A percentile compares a stretch with the other conserved stretches of the same genome.
Evolutionary conservation across 2,329 filamentous ascomycete species (phyloP).

Genomic region (Pseudofabraea citricarpa): DNA sequence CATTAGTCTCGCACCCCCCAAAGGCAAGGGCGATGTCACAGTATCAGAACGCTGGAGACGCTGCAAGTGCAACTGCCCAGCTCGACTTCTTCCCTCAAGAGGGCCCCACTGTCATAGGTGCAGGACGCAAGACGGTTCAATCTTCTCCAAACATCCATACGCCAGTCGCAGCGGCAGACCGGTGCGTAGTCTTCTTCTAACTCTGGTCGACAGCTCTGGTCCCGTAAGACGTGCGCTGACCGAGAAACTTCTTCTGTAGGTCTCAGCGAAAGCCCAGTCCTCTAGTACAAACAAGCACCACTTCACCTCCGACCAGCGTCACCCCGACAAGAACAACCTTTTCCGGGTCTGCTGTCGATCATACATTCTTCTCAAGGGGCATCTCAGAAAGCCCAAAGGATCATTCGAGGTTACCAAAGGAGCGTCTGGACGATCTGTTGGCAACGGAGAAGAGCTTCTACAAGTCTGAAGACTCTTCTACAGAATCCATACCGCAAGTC

Average conservation of each 20-base stretch:
- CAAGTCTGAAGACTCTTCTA: constrained; percentile 18
- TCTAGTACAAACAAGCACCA: constrained; percentile 24
- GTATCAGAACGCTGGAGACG: constrained; percentile 25
- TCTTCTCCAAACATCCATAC: constrained; percentile 21
- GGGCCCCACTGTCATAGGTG: constrained; percentile 24
- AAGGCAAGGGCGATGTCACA: constrained; percentile 27
- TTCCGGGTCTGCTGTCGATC: constrained; percentile 15
- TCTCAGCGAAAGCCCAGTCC: constrained; percentile 29
- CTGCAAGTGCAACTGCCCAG: constrained; percentile 18
- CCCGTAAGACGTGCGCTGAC: constrained; percentile 16
- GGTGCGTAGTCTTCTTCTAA: constrained; percentile 2
- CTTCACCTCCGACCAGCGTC: constrained; percentile 22
- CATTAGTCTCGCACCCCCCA: constrained; percentile 20
- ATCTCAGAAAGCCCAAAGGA: constrained; percentile 12
- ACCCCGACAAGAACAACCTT: constrained; percentile 27
- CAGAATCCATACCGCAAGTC: constrained; percentile 13
- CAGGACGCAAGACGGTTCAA: constrained; percentile 17
- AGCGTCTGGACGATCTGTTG: constrained; percentile 29
- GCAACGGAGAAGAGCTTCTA: constrained; percentile 30
- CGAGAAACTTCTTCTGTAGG: constrained; percentile 17
- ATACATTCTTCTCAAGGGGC: constrained; percentile 13
- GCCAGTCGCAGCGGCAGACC: background rate
- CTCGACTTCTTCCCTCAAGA: constrained; percentile 18
- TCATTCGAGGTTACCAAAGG: constrained; percentile 26
- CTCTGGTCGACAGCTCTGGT: background rate